A percentile compares a stretch with the other conserved stretches of the same genome.
phyloP scores from a whole-genome alignment of 2,329 filamentous ascomycete species.

The Microsporum canis region DNA sequence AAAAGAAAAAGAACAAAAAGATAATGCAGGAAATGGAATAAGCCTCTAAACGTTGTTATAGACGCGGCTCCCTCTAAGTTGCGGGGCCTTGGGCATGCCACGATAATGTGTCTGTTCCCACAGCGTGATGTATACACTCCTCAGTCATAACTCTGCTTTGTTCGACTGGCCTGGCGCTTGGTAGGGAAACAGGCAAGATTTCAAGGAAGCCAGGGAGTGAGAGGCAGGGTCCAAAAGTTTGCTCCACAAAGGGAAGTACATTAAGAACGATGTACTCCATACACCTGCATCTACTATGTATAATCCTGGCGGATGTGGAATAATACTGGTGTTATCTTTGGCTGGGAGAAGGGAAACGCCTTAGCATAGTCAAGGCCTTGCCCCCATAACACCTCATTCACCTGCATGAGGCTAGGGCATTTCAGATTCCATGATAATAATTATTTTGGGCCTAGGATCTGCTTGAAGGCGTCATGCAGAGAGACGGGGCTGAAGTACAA shows the following conservation, averaged over 20 bases:
- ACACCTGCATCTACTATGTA: not conserved
- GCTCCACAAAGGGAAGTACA: not conserved
- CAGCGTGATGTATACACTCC: not conserved
- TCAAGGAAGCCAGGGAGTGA: not conserved
- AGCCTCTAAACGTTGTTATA: not conserved
- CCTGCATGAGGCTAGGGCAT: conserved; percentile 2
- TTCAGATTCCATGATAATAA: not conserved
- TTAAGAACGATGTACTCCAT: not conserved
- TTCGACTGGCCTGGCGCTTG: not conserved
- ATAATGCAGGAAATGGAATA: not conserved
- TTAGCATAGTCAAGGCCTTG: not conserved
- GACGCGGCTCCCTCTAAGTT: not conserved
- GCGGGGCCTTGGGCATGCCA: not conserved
- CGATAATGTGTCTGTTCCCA: not conserved
- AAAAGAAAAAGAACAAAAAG: not conserved
- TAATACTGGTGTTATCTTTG: not conserved
- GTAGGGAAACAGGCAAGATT: not conserved
- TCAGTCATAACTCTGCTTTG: not conserved
- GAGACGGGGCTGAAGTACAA: not conserved
- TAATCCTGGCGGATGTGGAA: not conserved
- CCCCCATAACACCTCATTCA: not conserved
- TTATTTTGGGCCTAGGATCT: conserved; percentile 2
- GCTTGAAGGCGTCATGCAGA: conserved; percentile 1
- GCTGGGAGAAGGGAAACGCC: not conserved
- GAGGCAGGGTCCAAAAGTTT: not conserved